Evolutionary conservation across 495 filamentous ascomycete genomes (phyloP), one percentile per base, ranked within the genome.

Genomic region (Gamarada debralockiae): DNA sequence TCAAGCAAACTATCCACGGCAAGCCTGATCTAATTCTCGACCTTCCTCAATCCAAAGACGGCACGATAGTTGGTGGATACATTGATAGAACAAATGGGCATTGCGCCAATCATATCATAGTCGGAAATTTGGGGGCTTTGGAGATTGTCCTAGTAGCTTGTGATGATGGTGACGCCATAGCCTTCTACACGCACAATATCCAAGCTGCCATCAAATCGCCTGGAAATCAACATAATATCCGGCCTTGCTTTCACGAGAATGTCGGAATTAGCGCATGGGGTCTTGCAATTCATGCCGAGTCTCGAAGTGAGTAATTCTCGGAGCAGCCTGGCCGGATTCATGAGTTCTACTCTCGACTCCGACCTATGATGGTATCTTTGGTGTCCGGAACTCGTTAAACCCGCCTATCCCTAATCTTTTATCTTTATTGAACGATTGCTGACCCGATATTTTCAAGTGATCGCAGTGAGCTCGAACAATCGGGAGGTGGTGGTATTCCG

Each of bases 101-200:
- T 76, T 56, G 78, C 17, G 80, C 95, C 49, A 97, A 95, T 60
- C 78, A 84, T 50, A 68, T 98, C 2, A 75, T 89, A 29, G 75
- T 95, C 17, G 88, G 90, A 36, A 81, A 87, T 43, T 70, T 98
- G 2, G 93, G 93, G 2, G 68, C 80, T 24, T 79, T 91, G 40
- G 93, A 98, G 66, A 81, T 95, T 12, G 53, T 97, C 17, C 66
- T 92, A 2, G 72, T 86, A 38, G 81, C 75, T 10, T 91, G 84
- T 50, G 93, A 97, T 59, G 91, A 96, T 56, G 93, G 93, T 4
- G 92, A 98, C 67, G 83, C 95, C 9, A 77, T 86, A 31, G 90
- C 81, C 3, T 96, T 92, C 65, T 83, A 87, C 55, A 86, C 85
- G 1, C 75, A 64, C 41, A 8, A 43, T n/a, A 36, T 63, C n/a